A percentile compares a stretch with the other conserved stretches of the same genome.
Evolutionary conservation across 179 eudicot genomes (phyloP).

Genomic region (Beta corolliflora): DNA sequence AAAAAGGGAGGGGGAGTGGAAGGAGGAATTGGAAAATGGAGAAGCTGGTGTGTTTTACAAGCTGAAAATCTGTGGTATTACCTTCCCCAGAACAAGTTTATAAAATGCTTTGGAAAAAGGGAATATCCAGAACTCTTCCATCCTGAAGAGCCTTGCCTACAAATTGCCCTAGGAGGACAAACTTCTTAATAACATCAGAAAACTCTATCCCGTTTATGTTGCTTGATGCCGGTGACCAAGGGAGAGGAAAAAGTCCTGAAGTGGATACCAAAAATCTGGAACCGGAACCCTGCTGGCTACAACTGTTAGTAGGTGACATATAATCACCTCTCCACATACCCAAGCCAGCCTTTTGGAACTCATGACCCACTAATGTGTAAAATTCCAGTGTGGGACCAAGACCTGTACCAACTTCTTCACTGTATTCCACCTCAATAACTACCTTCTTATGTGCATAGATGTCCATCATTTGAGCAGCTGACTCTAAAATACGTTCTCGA

Average conservation of each 20-base stretch:
- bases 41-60: not conserved
- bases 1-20: not conserved
- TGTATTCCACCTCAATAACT: conserved; percentile 82
- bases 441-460: conserved; percentile 63
- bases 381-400: conserved; percentile 98
- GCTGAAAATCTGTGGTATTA: conserved; percentile 25
- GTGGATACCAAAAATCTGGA: conserved; percentile 36
- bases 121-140: conserved; percentile 92
- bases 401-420: conserved; percentile 97
- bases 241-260: conserved; percentile 87
- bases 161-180: conserved; percentile 71
- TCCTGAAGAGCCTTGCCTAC: conserved; percentile 90
- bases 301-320: conserved; percentile 33
- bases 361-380: conserved; percentile 78
- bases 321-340: conserved; percentile 92
- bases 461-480: conserved; percentile 87
- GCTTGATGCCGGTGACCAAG: conserved; percentile 61
- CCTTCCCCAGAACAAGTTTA: conserved; percentile 90
- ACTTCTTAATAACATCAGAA: conserved; percentile 66
- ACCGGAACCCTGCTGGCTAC: conserved; percentile 35
- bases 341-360: conserved; percentile 72
- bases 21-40: too few species aligned
- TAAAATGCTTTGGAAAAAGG: conserved; percentile 87
- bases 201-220: conserved; percentile 44
- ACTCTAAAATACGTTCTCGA: conserved; percentile 64